A percentile compares a stretch with the other conserved stretches of the same genome.
phyloP scores from a whole-genome alignment of 352 stramenopile species.

The Globisporangium megalacanthum region DNA sequence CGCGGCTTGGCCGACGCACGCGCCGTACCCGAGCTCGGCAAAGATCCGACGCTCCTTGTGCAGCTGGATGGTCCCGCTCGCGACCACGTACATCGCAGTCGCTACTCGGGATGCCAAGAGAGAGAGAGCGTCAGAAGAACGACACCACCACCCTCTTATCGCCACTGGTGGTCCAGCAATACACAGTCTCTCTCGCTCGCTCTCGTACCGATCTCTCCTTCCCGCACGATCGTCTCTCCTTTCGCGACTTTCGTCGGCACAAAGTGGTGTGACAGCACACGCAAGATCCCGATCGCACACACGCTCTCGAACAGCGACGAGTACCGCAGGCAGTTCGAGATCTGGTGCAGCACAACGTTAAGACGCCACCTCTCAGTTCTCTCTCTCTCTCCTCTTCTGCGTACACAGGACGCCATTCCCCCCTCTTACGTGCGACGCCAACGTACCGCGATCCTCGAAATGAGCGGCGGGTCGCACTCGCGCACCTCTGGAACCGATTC shows the following conservation, averaged over 20 bases:
- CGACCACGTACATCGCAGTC: conserved; percentile 75
- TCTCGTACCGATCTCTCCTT: conserved; percentile 51
- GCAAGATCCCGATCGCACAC: conserved; percentile 72
- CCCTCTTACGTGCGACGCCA: not conserved
- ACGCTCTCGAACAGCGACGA: conserved; percentile 81
- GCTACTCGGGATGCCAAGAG: conserved; percentile 22
- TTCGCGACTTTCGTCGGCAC: conserved; percentile 39
- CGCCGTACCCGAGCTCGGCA: conserved; percentile 56
- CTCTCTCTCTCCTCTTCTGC: too few species aligned
- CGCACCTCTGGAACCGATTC: conserved; percentile 33
- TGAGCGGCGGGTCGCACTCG: conserved; percentile 37
- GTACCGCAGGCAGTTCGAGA: conserved; percentile 72
- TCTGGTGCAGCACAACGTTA: conserved; percentile 27
- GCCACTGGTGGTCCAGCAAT: too few species aligned
- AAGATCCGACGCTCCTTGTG: conserved; percentile 70
- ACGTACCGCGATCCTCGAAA: conserved; percentile 70
- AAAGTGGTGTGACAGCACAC: conserved; percentile 75
- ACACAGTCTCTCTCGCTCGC: not conserved
- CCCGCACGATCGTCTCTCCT: conserved; percentile 57
- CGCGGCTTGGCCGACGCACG: conserved; percentile 73
- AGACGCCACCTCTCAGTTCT: too few species aligned
- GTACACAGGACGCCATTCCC: not conserved
- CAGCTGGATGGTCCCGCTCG: conserved; percentile 62
- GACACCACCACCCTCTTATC: not conserved
- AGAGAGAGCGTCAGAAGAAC: not conserved